These are phyloP conservation scores for Spizellomyces sp. DNA, from an alignment of 192 early-diverging fungal species.

Conservation along the genomic window DNA sequence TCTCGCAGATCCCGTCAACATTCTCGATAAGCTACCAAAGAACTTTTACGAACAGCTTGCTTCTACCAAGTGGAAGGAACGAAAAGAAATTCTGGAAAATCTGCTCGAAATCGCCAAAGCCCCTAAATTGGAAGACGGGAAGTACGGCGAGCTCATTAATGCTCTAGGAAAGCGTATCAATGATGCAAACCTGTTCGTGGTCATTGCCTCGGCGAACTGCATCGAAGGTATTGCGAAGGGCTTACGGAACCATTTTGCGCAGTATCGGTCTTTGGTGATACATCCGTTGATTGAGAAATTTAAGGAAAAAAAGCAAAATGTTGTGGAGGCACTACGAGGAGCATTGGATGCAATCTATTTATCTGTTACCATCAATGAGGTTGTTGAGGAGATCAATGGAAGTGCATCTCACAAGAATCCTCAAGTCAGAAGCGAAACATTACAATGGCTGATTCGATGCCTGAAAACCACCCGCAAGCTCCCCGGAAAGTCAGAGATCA, in stretches of 20 bases:
- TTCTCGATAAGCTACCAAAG: slow-evolving; percentile 82
- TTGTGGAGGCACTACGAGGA: slow-evolving; percentile 78
- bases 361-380: slow-evolving; percentile 65
- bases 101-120: slow-evolving; percentile 69
- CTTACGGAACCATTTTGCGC: slow-evolving; percentile 76
- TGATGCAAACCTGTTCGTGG: slow-evolving; percentile 89
- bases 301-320: slow-evolving; percentile 92
- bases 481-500: slow-evolving; percentile 81
- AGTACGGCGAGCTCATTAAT: slow-evolving; percentile 80
- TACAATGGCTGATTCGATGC: slow-evolving; percentile 74
- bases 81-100: slow-evolving; percentile 86
- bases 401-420: slow-evolving; percentile 90
- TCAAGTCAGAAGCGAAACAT: slow-evolving; percentile 76
- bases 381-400: slow-evolving; percentile 75
- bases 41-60: slow-evolving; percentile 77
- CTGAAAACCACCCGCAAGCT: slow-evolving; percentile 69
- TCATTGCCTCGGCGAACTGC: slow-evolving; percentile 76
- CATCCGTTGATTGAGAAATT: slow-evolving; percentile 84
- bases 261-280: slow-evolving; percentile 72
- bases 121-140: slow-evolving; percentile 74
- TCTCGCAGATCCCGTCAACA: slow-evolving; percentile 85
- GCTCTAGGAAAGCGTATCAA: slow-evolving; percentile 74
- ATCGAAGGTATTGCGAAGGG: slow-evolving; percentile 81
- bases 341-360: slow-evolving; percentile 86
- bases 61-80: slow-evolving; percentile 95